These are phyloP conservation scores for Dioscorea zingiberensis DNA, from an alignment of 106 monocot genomes.

Conservation along the genomic window DNA sequence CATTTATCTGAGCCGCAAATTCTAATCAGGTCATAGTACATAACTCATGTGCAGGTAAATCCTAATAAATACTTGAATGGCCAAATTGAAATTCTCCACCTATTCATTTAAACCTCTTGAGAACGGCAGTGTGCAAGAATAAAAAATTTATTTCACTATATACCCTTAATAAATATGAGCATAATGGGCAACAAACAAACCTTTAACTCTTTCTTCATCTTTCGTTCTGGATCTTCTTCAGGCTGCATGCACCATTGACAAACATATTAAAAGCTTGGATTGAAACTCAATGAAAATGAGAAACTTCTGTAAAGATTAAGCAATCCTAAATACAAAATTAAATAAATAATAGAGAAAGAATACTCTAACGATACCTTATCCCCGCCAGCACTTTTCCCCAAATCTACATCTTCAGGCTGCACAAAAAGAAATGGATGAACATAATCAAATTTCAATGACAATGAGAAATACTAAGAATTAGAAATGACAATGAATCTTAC, in stretches of 20 bases:
- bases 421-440: neutral
- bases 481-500: neutral
- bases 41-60: neutral
- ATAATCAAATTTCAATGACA: neutral
- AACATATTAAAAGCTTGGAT: no score
- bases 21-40: neutral
- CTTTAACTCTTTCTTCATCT: constrained; percentile 56
- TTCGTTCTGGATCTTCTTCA: constrained; percentile 16
- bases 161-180: neutral
- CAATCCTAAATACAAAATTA: no score
- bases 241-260: no score
- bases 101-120: neutral
- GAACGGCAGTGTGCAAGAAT: neutral
- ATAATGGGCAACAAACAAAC: constrained; percentile 13
- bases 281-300: no score
- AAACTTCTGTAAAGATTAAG: no score
- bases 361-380: no score
- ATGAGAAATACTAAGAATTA: neutral
- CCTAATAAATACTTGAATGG: neutral
- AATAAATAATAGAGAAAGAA: no score
- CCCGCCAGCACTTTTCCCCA: neutral
- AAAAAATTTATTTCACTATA: no score
- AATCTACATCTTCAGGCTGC: constrained; percentile 30
- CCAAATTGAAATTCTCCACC: neutral
- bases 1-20: no score